Evolutionary conservation across 768 basidiomycete species (phyloP), one percentile per base, ranked within the genome.

Genomic region (Lactarius psammicola): DNA sequence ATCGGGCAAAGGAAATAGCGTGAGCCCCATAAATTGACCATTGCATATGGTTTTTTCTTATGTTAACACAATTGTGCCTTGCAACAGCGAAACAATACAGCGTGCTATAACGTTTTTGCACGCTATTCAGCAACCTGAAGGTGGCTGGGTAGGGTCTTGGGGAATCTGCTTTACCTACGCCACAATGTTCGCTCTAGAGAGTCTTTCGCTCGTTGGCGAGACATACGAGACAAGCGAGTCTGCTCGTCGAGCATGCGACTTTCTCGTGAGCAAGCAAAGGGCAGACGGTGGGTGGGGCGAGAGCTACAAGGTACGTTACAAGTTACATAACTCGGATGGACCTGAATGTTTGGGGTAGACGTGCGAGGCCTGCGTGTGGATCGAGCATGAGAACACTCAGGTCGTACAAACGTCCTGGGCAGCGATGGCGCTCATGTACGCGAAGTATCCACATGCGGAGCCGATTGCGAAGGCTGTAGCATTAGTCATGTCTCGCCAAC

Each of bases 101-200:
- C 74, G 73, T 1, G 95, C 95, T 0, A 90, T 98, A 68, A 71
- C 80, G 54, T 99, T 89, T 77, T 84, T 98, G 31, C 94, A 97
- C 73, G 72, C 75, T 1, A 83, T 82, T 2, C 97, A 99, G 74
- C 83, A 83, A 51, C 84, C 87, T 0, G 91, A 94, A 73, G 95
- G 96, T 3, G 92, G 89, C 30, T 99, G 96, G 96, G 84, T 92
- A 59, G 96, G 96, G 33, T 92, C 89, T 5, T 98, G 96, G 96
- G 96, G 92, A 33, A 95, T 95, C 71, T 98, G 95, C 77, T 97
- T 98, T 80, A 98, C 95, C 2, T 99, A 99, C 74, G 96, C 96
- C 8, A 95, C 91, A 3, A 94, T 95, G 79, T 99, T 99, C 72
- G 94, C 95, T 1, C 81, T 96, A 53, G 97, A 99, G 75, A 90